Percentiles rank a stretch among this genome's conserved stretches.
Conservation (phyloP, 202 grass and related monocot species). For the Cymbopogon flexuosus region DNA sequence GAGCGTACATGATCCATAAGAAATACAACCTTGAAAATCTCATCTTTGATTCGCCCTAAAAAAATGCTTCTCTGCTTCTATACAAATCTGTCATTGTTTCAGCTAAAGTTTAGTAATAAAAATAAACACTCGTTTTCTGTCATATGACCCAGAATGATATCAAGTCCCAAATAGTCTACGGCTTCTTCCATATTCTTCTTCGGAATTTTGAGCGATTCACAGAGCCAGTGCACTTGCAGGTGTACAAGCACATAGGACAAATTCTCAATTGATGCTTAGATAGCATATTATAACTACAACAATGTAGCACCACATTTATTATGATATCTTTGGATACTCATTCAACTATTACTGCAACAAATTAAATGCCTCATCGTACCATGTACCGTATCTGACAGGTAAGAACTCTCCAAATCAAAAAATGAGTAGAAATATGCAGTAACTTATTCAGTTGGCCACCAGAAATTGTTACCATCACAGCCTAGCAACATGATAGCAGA, state of each 20-base stretch:
- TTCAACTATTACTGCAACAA: slow-evolving; percentile 15
- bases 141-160: not conserved
- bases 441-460: not conserved
- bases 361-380: slow-evolving; percentile 19
- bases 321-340: slow-evolving; percentile 35
- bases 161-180: not conserved
- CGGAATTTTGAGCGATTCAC: not conserved
- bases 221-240: not conserved
- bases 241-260: slow-evolving; percentile 17
- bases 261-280: not conserved
- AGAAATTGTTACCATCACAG: not conserved
- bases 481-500: no score
- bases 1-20: slow-evolving; percentile 4
- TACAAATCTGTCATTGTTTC: not conserved
- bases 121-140: not conserved
- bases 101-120: not conserved
- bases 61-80: not conserved
- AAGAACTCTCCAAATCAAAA: not conserved
- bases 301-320: slow-evolving; percentile 27
- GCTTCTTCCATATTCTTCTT: not conserved
- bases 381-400: not conserved
- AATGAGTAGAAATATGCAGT: not conserved
- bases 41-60: not conserved
- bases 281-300: slow-evolving; percentile 10
- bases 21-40: not conserved